Evolutionary conservation across 805 yeast genomes (phyloP), one percentile per base, ranked within the genome.

Genomic region (Isabelozyma rhagii): DNA sequence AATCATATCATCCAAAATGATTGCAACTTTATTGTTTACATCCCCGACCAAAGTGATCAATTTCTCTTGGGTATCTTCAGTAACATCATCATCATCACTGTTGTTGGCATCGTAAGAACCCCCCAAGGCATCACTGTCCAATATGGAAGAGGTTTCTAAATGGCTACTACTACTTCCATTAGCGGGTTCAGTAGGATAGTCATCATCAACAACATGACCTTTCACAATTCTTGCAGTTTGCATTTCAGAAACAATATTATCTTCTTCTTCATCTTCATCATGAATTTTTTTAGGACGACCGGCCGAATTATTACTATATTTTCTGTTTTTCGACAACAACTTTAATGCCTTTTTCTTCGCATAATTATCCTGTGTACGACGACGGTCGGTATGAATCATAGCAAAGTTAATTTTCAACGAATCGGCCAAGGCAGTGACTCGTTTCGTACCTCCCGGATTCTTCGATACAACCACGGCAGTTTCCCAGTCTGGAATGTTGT

Each of bases 361-460:
- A 50, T 69, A 80, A 41, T 71, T 74, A 68, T 88, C 96, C 59
- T 86, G 86, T 43, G 85, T 80, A 70, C 99, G 84, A 71, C 97
- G 85, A 64, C 98, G 83, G 72, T 94, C 99, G 17, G 99, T 94
- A 67, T 94, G 98, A 58, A 96, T 93, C 98, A 94, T 93, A 51
- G 99, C 99, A 65, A 94, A 94, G 68, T 94, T 91, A 58, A 94
- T 89, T 71, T 93, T 93, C 60, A 94, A 78, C 39, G 96, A 84
- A 72, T 96, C 99, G n/a, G 99, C 99, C 60, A 94, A 77, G 1
- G 97, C 92, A 15, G 99, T 94, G 47, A 94, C 99, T 57, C 99
- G 82, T 68, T 94, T 94, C 17, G 99, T 92, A 49, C 99, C 99
- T 55, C 99, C 99, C 17, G 99, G 98, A 71, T 94, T 94, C 67